Conservation (phyloP, 2,329 filamentous ascomycete genomes). For the Bisporella sp. region DNA sequence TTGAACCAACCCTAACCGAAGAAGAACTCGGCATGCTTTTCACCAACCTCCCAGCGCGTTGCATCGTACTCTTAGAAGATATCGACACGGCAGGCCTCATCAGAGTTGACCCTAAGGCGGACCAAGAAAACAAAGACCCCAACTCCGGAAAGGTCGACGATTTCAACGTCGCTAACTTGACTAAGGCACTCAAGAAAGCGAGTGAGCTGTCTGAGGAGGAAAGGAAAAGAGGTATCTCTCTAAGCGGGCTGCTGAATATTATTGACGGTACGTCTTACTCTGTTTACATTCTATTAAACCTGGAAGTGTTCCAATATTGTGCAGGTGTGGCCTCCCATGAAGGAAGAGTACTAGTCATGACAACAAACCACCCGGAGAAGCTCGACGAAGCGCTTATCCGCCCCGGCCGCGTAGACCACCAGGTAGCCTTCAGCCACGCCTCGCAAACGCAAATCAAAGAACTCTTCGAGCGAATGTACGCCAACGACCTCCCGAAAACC, state of each 20-base stretch:
- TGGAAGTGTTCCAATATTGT: neutral
- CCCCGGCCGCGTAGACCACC: constrained; percentile 65
- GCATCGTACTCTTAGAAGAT: constrained; percentile 62
- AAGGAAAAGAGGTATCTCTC: constrained; percentile 48
- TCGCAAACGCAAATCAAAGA: constrained; percentile 46
- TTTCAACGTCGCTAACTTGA: constrained; percentile 35
- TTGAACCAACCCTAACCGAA: constrained; percentile 54
- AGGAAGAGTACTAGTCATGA: constrained; percentile 75
- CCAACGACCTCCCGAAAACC: constrained; percentile 28
- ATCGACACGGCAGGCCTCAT: constrained; percentile 59
- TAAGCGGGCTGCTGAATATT: constrained; percentile 74
- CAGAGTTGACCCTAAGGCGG: constrained; percentile 27
- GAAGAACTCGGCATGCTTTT: constrained; percentile 54
- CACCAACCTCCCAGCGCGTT: constrained; percentile 51
- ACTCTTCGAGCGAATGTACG: constrained; percentile 56
- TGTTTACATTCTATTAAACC: neutral
- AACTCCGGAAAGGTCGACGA: constrained; percentile 14
- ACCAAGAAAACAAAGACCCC: constrained; percentile 11
- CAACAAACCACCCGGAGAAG: constrained; percentile 67
- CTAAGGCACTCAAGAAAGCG: constrained; percentile 37
- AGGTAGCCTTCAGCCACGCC: constrained; percentile 57
- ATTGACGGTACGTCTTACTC: constrained; percentile 37
- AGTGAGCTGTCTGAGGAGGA: constrained; percentile 28
- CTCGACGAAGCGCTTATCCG: constrained; percentile 69
- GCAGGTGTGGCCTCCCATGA: constrained; percentile 66